Percentiles rank a stretch among this genome's conserved stretches.
phyloP scores from a whole-genome alignment of 2,329 filamentous ascomycete species.

The Biscogniauxia sp. region DNA sequence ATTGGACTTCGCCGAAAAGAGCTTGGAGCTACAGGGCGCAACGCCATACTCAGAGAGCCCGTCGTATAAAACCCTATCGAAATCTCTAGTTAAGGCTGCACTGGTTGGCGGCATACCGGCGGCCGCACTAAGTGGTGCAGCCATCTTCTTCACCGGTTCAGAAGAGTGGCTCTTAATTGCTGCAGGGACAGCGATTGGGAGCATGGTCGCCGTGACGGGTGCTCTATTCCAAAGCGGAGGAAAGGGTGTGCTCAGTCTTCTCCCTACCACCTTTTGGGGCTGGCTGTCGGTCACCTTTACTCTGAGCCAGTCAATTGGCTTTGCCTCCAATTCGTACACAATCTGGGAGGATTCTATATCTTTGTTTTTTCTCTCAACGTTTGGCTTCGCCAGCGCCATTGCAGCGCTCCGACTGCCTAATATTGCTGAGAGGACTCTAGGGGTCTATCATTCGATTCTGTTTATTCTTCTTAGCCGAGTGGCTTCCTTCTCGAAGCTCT shows the following conservation, averaged over 20 bases:
- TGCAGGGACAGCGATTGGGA: conserved; percentile 44
- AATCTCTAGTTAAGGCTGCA: conserved; percentile 38
- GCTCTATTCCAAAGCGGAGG: conserved; percentile 42
- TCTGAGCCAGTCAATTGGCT: conserved; percentile 84
- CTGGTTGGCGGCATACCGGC: conserved; percentile 35
- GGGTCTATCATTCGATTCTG: conserved; percentile 78
- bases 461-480: conserved; percentile 78
- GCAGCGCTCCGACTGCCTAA: conserved; percentile 72
- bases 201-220: conserved; percentile 39
- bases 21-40: conserved; percentile 49
- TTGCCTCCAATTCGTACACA: conserved; percentile 96
- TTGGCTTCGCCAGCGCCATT: conserved; percentile 72
- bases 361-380: conserved; percentile 85
- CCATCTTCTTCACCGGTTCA: conserved; percentile 35
- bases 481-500: conserved; percentile 86
- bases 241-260: conserved; percentile 48
- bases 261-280: conserved; percentile 82
- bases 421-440: conserved; percentile 67
- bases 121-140: conserved; percentile 31
- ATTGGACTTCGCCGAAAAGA: conserved; percentile 58
- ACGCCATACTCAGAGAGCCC: conserved; percentile 26
- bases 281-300: conserved; percentile 81
- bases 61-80: conserved; percentile 38
- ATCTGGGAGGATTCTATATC: conserved; percentile 98
- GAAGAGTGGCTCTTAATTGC: conserved; percentile 41